phyloP scores from a whole-genome alignment of 495 filamentous ascomycete species.

The Gamarada debralockiae region DNA sequence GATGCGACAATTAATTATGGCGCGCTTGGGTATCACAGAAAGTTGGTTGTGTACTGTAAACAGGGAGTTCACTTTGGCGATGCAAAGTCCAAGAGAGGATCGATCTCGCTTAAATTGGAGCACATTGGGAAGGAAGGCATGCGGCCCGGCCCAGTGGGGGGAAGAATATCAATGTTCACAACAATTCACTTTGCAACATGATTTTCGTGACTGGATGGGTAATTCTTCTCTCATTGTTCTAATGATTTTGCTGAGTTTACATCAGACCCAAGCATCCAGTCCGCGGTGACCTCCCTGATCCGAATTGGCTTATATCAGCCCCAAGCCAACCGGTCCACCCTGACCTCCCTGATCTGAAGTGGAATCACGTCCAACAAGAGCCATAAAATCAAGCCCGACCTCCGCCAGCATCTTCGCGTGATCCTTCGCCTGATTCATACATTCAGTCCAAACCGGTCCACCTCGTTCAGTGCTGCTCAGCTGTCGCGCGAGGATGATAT shows the following conservation, averaged over 20 bases:
- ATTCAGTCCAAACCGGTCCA: conserved; percentile 71
- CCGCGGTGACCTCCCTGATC: too few species aligned
- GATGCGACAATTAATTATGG: conserved; percentile 1
- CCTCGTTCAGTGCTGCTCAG: conserved; percentile 72
- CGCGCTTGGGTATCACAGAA: conserved; percentile 22
- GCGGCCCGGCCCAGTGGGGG: not conserved
- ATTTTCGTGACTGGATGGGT: too few species aligned
- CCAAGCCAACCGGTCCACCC: conserved; percentile 17
- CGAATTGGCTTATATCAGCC: conserved; percentile 14
- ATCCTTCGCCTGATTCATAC: conserved; percentile 74
- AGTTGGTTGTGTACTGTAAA: conserved; percentile 6
- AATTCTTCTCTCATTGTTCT: not conserved
- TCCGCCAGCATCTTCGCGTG: conserved; percentile 78
- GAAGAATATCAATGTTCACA: too few species aligned
- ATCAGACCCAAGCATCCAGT: too few species aligned
- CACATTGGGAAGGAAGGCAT: conserved; percentile 6
- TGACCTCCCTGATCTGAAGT: not conserved
- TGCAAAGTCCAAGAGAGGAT: not conserved
- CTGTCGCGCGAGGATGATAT: conserved; percentile 74
- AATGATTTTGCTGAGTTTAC: not conserved
- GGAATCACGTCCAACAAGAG: conserved; percentile 49
- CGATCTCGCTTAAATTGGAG: conserved; percentile 12
- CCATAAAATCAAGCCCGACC: conserved; percentile 86
- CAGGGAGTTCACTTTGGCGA: not conserved
- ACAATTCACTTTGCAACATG: too few species aligned